Base-by-base conservation (phyloP, 2,329 filamentous ascomycete species). In the Mycosphaerella sp. region DNA sequence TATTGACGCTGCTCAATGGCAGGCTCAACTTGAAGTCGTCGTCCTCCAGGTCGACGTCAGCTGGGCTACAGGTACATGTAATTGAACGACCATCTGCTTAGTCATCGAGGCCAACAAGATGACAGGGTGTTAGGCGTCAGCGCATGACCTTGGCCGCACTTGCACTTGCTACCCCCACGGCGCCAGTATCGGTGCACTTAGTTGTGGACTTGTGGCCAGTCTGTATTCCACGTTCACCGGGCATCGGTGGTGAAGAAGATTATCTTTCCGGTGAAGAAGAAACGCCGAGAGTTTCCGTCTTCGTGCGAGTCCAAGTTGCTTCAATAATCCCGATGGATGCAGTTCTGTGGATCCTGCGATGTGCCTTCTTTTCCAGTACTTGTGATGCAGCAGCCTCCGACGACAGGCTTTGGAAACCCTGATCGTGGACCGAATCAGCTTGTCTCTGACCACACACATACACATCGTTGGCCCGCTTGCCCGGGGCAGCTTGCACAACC, bases 211-310 rank as follows among this genome's bases (percentile, higher is more conserved):
- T 71, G 68, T 1, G 57, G 49, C 54, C 71, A 75, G 2, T 62
- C 62, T 2, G 68, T 66, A 4, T 60, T 63, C n/a, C 68, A 66
- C n/a, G 62, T 59, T 16, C 59, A 61, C 34, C 66, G 66, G 5
- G 46, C 49, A 17, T 42, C 36, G 66, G 66, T 66, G 0, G 75
- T 77, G 61, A 78, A 71, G 58, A 75, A 78, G 21, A 79, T 65
- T 6, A 68, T 72, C 56, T 73, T 74, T 52, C 73, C 73, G 1
- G 66, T 52, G 60, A 81, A 79, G 0, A 79, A 71, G 49, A 74
- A 73, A 39, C 68, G 64, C 1, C 72, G 65, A 4, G 25, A 8
- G 14, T 39, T 34, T 3, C 30, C 13, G 34, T 66, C 21, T 3
- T 37, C 9, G 32, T 66, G 57, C 4, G 56, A 52, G 21, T 64